Evolutionary conservation across 1,284 basidiomycete genomes (phyloP).

Genomic region (Cystobasidium pallidum): DNA sequence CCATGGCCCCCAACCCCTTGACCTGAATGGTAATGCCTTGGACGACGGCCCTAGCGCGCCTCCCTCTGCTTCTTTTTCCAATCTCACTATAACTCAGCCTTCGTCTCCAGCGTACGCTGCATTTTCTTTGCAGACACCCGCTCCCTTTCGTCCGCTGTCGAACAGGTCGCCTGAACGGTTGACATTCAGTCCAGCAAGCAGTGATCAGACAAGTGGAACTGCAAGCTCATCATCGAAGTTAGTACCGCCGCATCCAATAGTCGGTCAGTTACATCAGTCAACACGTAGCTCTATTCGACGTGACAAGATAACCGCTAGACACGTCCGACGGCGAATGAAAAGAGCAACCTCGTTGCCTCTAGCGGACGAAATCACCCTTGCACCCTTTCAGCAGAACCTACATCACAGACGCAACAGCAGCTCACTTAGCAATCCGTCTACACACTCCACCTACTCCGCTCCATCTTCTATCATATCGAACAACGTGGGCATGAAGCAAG

Average conservation of each 20-base stretch:
- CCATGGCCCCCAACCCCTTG: neutral
- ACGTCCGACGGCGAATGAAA: conserved; percentile 2
- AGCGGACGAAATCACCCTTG: conserved; percentile 13
- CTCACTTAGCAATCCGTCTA: neutral
- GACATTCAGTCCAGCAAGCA: neutral
- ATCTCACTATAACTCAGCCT: conserved; percentile 19
- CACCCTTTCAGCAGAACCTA: neutral
- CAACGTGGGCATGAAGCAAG: neutral
- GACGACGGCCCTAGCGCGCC: neutral
- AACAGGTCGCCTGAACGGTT: neutral
- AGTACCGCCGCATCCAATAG: neutral
- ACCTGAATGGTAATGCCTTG: neutral
- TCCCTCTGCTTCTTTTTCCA: conserved; percentile 26
- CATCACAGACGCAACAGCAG: neutral
- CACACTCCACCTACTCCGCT: neutral
- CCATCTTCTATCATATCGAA: neutral
- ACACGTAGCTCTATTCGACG: neutral
- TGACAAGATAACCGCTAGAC: conserved; percentile 15
- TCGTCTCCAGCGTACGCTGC: conserved; percentile 30
- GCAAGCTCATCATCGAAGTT: neutral
- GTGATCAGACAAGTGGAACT: neutral
- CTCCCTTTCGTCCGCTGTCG: neutral
- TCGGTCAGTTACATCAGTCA: conserved; percentile 7
- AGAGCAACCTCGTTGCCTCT: conserved; percentile 20
- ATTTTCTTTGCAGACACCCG: conserved; percentile 8